A percentile compares a stretch with the other conserved stretches of the same genome.
Evolutionary conservation across 768 basidiomycete species (phyloP).

Genomic region (Gloeostereum incarnatum): DNA sequence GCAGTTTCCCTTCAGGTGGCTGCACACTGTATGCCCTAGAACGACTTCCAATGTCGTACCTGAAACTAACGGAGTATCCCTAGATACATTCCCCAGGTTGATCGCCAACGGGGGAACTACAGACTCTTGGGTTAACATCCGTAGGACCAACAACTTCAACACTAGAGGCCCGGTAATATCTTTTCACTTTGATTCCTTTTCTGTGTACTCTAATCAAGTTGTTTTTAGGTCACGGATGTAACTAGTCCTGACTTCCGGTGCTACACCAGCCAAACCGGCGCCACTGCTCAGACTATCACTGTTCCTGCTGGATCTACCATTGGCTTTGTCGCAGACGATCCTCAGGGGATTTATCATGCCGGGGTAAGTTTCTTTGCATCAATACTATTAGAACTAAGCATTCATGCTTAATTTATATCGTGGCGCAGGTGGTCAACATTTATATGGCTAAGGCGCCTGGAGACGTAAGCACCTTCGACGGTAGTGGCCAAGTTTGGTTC

Average conservation of each 20-base stretch:
- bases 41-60: too few species aligned
- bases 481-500: conserved; percentile 21
- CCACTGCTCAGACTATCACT: conserved; percentile 30
- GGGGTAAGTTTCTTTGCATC: conserved; percentile 28
- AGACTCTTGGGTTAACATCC: conserved; percentile 12
- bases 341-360: conserved; percentile 34
- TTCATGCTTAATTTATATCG: background rate
- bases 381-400: too few species aligned
- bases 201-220: background rate
- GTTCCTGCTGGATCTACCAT: conserved; percentile 35
- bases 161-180: conserved; percentile 8
- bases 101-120: conserved; percentile 10
- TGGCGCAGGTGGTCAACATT: conserved; percentile 1
- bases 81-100: conserved; percentile 13
- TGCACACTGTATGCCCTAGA: too few species aligned
- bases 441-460: conserved; percentile 17
- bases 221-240: conserved; percentile 22
- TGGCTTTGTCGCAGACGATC: conserved; percentile 28
- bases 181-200: background rate
- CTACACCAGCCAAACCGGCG: conserved; percentile 29
- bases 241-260: conserved; percentile 38
- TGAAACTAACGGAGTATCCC: too few species aligned
- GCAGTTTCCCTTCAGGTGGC: too few species aligned
- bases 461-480: conserved; percentile 16
- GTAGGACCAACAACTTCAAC: conserved; percentile 12